Evolutionary conservation across 129 eudicot genomes (phyloP).

Genomic region (Centella asiatica): DNA sequence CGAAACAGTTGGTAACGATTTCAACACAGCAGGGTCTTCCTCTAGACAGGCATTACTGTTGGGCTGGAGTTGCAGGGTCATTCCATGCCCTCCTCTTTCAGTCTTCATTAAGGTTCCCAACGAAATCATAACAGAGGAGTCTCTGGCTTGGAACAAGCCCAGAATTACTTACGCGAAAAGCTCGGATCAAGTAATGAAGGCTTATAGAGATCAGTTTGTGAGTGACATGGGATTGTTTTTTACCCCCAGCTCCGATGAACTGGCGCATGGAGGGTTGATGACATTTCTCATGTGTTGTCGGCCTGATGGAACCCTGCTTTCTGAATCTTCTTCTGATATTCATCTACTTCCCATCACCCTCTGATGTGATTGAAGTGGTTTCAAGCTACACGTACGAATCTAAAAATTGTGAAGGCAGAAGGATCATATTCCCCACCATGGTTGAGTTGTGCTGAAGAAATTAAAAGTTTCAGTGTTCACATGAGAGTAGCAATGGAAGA

Average conservation of each 20-base stretch:
- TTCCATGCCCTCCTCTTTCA: not conserved
- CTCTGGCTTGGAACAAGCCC: conserved; percentile 5
- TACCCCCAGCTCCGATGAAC: not conserved
- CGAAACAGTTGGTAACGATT: conserved; percentile 1
- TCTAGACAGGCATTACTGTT: not conserved
- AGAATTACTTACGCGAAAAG: not conserved
- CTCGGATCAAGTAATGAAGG: not conserved
- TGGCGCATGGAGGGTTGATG: not conserved
- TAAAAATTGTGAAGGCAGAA: not conserved
- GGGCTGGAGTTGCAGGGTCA: not conserved
- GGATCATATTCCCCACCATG: not conserved
- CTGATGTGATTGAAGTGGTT: conserved; percentile 6
- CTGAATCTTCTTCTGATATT: no score
- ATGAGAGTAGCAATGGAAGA: not conserved
- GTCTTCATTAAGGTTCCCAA: not conserved
- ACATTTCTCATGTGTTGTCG: not conserved
- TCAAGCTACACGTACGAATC: not conserved
- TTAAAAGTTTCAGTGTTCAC: not conserved
- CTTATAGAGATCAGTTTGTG: not conserved
- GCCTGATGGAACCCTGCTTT: not conserved
- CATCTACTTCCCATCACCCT: conserved; percentile 4
- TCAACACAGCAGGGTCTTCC: conserved; percentile 5
- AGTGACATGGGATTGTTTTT: not conserved
- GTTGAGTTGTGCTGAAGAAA: not conserved
- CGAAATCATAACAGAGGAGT: not conserved